Conservation (phyloP, 305 asterid species). For the Fraxinus latifolia region DNA sequence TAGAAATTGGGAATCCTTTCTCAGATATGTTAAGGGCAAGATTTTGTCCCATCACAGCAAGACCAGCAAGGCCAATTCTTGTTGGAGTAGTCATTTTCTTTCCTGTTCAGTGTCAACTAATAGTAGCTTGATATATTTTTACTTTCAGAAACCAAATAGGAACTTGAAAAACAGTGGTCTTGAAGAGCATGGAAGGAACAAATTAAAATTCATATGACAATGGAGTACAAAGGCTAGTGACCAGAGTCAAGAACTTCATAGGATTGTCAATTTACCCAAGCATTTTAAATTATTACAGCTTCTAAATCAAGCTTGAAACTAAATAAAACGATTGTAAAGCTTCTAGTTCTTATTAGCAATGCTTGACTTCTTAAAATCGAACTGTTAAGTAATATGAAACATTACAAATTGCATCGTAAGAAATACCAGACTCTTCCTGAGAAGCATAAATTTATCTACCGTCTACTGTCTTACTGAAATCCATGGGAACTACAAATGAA, state of each 20-base stretch:
- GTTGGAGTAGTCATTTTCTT: slow-evolving; percentile 48
- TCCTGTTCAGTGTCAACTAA: slow-evolving; percentile 27
- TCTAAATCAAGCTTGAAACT: background rate
- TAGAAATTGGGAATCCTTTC: slow-evolving; percentile 63
- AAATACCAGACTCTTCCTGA: background rate
- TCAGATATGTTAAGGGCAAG: slow-evolving; percentile 53
- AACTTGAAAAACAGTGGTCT: background rate
- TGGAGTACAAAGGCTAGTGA: background rate
- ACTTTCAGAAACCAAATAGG: background rate
- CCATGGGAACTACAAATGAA: background rate
- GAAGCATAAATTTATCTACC: background rate
- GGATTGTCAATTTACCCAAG: background rate
- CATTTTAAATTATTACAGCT: background rate
- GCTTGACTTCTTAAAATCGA: slow-evolving; percentile 4
- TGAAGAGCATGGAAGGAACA: background rate
- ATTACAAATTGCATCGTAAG: background rate
- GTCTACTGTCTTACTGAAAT: background rate
- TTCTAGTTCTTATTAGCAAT: background rate
- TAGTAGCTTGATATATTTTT: background rate
- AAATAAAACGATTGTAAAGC: background rate
- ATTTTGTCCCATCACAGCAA: slow-evolving; percentile 75
- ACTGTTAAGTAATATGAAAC: background rate
- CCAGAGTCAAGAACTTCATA: background rate
- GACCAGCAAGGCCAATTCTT: slow-evolving; percentile 72
- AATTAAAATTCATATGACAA: background rate